Evolutionary conservation across 2,329 filamentous ascomycete species (phyloP).

Genomic region (Colletotrichum coccodes): DNA sequence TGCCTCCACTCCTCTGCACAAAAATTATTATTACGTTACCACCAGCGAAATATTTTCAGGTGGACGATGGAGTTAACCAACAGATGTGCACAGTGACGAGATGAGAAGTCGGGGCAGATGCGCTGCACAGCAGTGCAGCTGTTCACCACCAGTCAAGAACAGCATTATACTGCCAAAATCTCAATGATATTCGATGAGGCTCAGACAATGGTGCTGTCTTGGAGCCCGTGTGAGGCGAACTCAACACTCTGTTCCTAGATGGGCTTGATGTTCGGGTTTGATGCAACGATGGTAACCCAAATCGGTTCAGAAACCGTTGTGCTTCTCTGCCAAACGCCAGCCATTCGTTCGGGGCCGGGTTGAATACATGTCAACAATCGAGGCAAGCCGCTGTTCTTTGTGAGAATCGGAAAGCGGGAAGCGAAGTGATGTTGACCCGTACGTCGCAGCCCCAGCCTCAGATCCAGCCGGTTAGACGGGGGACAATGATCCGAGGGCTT

Average conservation of each 20-base stretch:
- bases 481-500: not conserved
- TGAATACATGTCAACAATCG: not conserved
- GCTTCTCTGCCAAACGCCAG: not conserved
- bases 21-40: slow-evolving; percentile 14
- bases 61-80: not conserved
- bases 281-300: not conserved
- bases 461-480: not conserved
- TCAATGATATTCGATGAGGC: not conserved
- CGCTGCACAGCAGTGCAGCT: not conserved
- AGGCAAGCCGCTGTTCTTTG: not conserved
- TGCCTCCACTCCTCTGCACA: slow-evolving; percentile 26
- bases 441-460: not conserved
- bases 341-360: not conserved
- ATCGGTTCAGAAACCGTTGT: not conserved
- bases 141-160: not conserved
- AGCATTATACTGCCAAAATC: not conserved
- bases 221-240: not conserved
- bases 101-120: too few relatives aligned
- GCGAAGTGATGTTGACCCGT: not conserved
- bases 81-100: not conserved
- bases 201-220: not conserved
- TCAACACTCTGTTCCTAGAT: not conserved
- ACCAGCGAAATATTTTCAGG: not conserved
- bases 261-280: not conserved
- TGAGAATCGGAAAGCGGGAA: not conserved